Percentiles rank a stretch among this genome's conserved stretches.
phyloP scores from a whole-genome alignment of 768 basidiomycete species.

The Exsudoporus frostii region DNA sequence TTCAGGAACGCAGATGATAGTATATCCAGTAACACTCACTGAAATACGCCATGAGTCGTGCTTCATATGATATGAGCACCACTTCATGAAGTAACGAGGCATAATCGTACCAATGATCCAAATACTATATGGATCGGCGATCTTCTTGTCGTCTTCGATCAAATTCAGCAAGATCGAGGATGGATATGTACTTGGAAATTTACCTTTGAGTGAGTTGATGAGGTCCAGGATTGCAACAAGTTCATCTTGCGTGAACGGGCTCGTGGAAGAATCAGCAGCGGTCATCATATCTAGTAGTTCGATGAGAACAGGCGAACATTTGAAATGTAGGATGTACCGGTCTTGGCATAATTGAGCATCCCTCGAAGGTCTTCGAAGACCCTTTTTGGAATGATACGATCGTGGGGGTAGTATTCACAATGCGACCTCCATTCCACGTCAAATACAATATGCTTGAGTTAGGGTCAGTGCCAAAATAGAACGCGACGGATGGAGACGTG shows the following conservation, averaged over 20 bases:
- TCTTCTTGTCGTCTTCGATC: background rate
- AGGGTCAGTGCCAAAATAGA: background rate
- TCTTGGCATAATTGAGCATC: slow-evolving; percentile 15
- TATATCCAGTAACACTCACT: slow-evolving; percentile 1
- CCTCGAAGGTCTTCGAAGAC: slow-evolving; percentile 11
- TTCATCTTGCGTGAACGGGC: slow-evolving; percentile 13
- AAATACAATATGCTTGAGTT: background rate
- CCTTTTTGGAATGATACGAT: background rate
- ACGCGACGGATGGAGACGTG: background rate
- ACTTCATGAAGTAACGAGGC: background rate
- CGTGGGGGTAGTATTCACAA: slow-evolving; percentile 16
- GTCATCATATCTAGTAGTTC: slow-evolving; percentile 10
- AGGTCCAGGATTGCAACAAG: slow-evolving; percentile 12
- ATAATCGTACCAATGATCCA: slow-evolving; percentile 11
- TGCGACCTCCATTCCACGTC: slow-evolving; percentile 11
- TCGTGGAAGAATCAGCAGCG: slow-evolving; percentile 15
- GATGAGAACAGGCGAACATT: background rate
- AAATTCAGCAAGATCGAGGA: background rate
- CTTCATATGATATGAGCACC: slow-evolving; percentile 1
- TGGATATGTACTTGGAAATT: background rate
- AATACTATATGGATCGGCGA: slow-evolving; percentile 4
- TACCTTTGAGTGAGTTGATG: slow-evolving; percentile 14
- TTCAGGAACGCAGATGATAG: background rate
- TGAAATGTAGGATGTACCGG: background rate
- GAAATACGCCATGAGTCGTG: slow-evolving; percentile 9